phyloP scores from a whole-genome alignment of 108 stramenopile genomes.

The Stephanodiscus triporus region DNA sequence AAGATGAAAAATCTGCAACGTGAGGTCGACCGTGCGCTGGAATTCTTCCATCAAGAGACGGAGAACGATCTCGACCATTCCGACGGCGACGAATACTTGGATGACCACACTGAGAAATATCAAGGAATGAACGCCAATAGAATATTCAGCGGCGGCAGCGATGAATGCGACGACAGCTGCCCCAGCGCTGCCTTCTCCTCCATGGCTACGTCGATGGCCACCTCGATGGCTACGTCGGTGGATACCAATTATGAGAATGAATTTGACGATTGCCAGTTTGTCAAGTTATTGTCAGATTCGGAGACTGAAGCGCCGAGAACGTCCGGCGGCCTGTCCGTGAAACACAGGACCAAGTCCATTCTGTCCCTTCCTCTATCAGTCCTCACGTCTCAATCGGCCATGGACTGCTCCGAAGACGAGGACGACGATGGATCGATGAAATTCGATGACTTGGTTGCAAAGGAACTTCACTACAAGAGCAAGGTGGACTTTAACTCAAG shows the following conservation, averaged over 20 bases:
- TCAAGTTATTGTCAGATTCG: neutral
- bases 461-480: conserved; percentile 21
- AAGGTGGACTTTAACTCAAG: conserved; percentile 30
- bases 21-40: conserved; percentile 42
- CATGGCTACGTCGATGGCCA: conserved; percentile 22
- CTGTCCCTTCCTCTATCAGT: conserved; percentile 39
- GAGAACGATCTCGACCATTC: conserved; percentile 18
- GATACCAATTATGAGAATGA: conserved; percentile 23
- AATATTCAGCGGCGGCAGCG: neutral
- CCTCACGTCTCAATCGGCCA: conserved; percentile 24
- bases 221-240: neutral
- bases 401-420: conserved; percentile 25
- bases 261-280: neutral
- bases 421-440: conserved; percentile 16
- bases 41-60: conserved; percentile 37
- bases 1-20: conserved; percentile 34
- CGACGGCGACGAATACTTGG: conserved; percentile 39
- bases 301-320: neutral
- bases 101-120: neutral
- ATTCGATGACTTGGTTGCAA: conserved; percentile 32
- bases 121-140: neutral
- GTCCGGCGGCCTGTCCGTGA: conserved; percentile 28
- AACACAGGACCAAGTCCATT: conserved; percentile 46
- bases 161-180: conserved; percentile 24
- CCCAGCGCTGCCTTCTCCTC: conserved; percentile 28